Percentiles rank a stretch among this genome's conserved stretches.
phyloP scores from a whole-genome alignment of 805 yeast species.

The Deakozyma indianensis region DNA sequence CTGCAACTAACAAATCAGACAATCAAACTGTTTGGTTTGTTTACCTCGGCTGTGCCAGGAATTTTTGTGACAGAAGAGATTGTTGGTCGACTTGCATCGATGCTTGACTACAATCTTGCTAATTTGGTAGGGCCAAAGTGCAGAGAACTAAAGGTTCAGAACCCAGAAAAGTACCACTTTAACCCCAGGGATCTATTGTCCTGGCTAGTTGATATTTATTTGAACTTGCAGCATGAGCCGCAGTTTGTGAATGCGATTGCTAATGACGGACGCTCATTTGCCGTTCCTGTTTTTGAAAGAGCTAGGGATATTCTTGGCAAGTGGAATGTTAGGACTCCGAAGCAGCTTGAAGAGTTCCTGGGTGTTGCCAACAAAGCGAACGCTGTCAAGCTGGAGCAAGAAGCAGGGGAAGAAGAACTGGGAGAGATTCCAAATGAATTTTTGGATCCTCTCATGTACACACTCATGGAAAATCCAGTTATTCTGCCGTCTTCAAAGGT shows the following conservation, averaged over 20 bases:
- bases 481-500: slow-evolving; percentile 78
- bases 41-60: slow-evolving; percentile 72
- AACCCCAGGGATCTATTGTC: slow-evolving; percentile 61
- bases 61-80: slow-evolving; percentile 82
- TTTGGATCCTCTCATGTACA: slow-evolving; percentile 92
- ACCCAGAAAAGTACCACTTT: slow-evolving; percentile 73
- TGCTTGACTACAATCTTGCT: slow-evolving; percentile 83
- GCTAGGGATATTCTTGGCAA: slow-evolving; percentile 54
- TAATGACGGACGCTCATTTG: slow-evolving; percentile 82
- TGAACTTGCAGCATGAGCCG: slow-evolving; percentile 49
- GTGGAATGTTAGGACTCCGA: slow-evolving; percentile 39
- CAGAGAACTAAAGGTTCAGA: slow-evolving; percentile 68
- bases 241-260: slow-evolving; percentile 72
- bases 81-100: slow-evolving; percentile 87
- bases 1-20: slow-evolving; percentile 77
- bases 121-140: slow-evolving; percentile 95
- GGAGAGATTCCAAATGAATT: slow-evolving; percentile 96
- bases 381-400: slow-evolving; percentile 21
- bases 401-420: slow-evolving; percentile 70
- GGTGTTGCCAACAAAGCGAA: slow-evolving; percentile 48
- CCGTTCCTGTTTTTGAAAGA: slow-evolving; percentile 46
- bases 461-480: slow-evolving; percentile 93
- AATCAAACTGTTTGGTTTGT: slow-evolving; percentile 60
- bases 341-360: slow-evolving; percentile 45
- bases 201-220: slow-evolving; percentile 59